phyloP scores from a whole-genome alignment of 75 land plant species.

The Cupressus sempervirens region DNA sequence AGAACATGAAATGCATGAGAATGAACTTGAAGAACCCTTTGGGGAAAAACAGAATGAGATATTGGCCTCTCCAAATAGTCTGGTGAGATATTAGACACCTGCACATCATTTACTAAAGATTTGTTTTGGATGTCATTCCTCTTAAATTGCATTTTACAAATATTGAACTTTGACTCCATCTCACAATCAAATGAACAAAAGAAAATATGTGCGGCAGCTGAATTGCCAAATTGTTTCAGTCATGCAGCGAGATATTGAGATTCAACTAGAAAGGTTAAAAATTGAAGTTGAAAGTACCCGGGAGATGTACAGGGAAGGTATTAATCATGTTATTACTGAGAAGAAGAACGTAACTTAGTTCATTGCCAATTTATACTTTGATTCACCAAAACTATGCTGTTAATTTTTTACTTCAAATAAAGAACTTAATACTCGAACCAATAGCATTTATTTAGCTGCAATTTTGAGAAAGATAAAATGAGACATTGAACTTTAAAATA shows the following conservation, averaged over 20 bases:
- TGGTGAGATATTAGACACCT: background rate
- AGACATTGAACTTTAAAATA: too few species aligned
- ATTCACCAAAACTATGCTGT: too few species aligned
- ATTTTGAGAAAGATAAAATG: too few species aligned
- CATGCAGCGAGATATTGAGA: constrained; percentile 30
- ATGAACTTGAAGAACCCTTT: background rate
- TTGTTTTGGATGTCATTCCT: background rate
- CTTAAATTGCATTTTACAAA: background rate
- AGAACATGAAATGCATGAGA: background rate
- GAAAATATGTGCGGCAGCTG: background rate
- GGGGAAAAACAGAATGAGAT: background rate
- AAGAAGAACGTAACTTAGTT: background rate
- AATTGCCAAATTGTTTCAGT: background rate
- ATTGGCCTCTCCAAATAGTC: background rate
- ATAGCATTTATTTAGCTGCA: too few species aligned
- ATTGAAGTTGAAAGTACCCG: background rate
- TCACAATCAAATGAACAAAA: background rate
- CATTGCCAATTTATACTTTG: too few species aligned
- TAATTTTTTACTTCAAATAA: too few species aligned
- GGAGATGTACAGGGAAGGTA: constrained; percentile 1
- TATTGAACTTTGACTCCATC: background rate
- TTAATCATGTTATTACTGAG: background rate
- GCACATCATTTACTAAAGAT: background rate
- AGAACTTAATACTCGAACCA: too few species aligned
- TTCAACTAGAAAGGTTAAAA: constrained; percentile 2